Evolutionary conservation across 2,329 filamentous ascomycete species (phyloP), one percentile per base, ranked within the genome.

Genomic region (Penicillium sp.): DNA sequence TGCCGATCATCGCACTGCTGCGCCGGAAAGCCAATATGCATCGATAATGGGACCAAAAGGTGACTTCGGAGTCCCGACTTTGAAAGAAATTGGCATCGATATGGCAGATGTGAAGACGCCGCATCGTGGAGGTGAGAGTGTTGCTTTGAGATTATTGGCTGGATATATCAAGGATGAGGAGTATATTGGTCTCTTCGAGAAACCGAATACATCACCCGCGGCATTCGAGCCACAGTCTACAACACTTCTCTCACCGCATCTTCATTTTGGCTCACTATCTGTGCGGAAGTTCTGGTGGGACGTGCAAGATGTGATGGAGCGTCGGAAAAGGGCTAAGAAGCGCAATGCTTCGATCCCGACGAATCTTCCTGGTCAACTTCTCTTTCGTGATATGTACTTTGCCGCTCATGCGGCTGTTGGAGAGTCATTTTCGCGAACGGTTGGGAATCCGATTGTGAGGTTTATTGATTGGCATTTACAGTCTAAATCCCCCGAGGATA

Each of bases 361-460:
- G n/a, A 88, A 84, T 54, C 69, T 92, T 13, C 85, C 81, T 0
- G 89, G 89, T 2, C 89, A 92, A 61, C 71, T 92, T 1, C 75
- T 91, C 9, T 92, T 92, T 68, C 80, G 89, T 13, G 89, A 92
- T 66, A 92, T 92, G 89, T 92, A 91, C 70, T 91, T 92, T 61
- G 88, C 82, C 12, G 88, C 88, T 0, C 88, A 92, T 66, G 87
- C 88, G 1, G 79, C 82, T 0, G 73, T 91, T 1, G 88, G 88
- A 0, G 76, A 80, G 26, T 62, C 75, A 0, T 91, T 90, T 60
- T 77, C 74, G 1, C 87, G 89, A 62, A 86, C 86, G 1, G 75
- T 81, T 42, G 81, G 82, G 29, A 92, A 92, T 62, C 69, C 79
- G 0, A 74, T 86, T 56, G 87, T 83, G 32, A 80, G 88, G n/a